Evolutionary conservation across 257 asterid genomes (phyloP).

Genomic region (Nemophila menziesii): DNA sequence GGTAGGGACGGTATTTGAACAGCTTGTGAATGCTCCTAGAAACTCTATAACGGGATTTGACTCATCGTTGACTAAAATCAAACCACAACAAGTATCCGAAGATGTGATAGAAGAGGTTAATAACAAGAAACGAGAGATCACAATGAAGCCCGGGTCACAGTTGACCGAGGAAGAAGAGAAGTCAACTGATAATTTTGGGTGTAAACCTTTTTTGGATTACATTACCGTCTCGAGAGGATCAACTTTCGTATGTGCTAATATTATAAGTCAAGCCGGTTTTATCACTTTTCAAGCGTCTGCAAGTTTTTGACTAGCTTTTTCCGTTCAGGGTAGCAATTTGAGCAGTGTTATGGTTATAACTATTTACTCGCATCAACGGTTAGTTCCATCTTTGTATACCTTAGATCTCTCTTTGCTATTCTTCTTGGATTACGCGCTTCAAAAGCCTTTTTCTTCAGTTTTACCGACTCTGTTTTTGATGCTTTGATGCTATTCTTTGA

Average conservation of each 20-base stretch:
- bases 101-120: slow-evolving; percentile 14
- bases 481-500: slow-evolving; percentile 84
- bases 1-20: slow-evolving; percentile 52
- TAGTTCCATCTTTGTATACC: slow-evolving; percentile 36
- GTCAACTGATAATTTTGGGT: slow-evolving; percentile 39
- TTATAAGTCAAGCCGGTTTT: slow-evolving; percentile 31
- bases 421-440: slow-evolving; percentile 63
- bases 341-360: slow-evolving; percentile 28
- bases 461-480: slow-evolving; percentile 41
- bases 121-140: slow-evolving; percentile 28
- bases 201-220: slow-evolving; percentile 45
- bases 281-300: slow-evolving; percentile 57
- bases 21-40: slow-evolving; percentile 53
- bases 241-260: slow-evolving; percentile 2
- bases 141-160: slow-evolving; percentile 21
- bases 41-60: slow-evolving; percentile 29
- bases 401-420: slow-evolving; percentile 41
- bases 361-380: slow-evolving; percentile 31
- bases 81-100: background rate
- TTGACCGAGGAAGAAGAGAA: slow-evolving; percentile 67
- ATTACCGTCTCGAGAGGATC: slow-evolving; percentile 37
- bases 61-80: slow-evolving; percentile 13
- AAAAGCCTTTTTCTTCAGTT: slow-evolving; percentile 42
- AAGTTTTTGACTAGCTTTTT: slow-evolving; percentile 62
- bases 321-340: slow-evolving; percentile 30